Evolutionary conservation across 2,329 filamentous ascomycete species (phyloP).

Genomic region (Paecilomyces fulvus): DNA sequence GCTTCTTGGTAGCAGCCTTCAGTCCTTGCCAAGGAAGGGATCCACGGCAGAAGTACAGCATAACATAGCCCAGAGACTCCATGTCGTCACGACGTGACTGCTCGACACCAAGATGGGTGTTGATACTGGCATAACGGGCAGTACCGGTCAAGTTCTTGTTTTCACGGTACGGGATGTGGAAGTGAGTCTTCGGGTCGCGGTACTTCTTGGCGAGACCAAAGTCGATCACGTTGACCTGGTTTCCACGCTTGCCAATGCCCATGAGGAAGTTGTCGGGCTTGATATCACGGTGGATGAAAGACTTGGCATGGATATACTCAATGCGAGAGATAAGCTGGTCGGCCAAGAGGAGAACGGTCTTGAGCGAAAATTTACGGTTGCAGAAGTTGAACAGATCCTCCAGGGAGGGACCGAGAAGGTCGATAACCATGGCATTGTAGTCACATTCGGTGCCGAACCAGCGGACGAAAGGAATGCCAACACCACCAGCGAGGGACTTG

Average conservation of each 20-base stretch:
- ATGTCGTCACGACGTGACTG: constrained; percentile 99
- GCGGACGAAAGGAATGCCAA: constrained; percentile 96
- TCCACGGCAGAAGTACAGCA: constrained; percentile 99
- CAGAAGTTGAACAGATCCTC: constrained; percentile 99
- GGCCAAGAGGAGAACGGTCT: constrained; percentile 92
- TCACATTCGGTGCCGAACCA: constrained; percentile 99
- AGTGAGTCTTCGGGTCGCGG: constrained; percentile 98
- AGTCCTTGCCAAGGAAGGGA: constrained; percentile 98
- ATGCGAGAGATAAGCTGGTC: constrained; percentile 98
- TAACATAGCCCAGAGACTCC: constrained; percentile 97
- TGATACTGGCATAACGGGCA: constrained; percentile 96
- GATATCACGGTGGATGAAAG: constrained; percentile 98
- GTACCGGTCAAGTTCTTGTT: constrained; percentile 99
- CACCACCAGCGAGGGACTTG: constrained; percentile 82
- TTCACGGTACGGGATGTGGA: constrained; percentile 99
- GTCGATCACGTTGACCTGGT: constrained; percentile 99
- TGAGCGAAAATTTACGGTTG: constrained; percentile 98
- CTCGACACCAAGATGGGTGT: constrained; percentile 96
- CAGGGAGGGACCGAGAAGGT: constrained; percentile 87
- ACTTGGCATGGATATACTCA: constrained; percentile 99
- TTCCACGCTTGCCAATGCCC: constrained; percentile 98
- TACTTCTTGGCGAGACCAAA: constrained; percentile 99
- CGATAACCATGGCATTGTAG: constrained; percentile 99
- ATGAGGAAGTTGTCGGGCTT: constrained; percentile 99
- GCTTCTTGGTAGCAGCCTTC: constrained; percentile 98